Base-by-base conservation (phyloP, 2,329 filamentous ascomycete species). In the Teratosphaeriaceae sp. region DNA sequence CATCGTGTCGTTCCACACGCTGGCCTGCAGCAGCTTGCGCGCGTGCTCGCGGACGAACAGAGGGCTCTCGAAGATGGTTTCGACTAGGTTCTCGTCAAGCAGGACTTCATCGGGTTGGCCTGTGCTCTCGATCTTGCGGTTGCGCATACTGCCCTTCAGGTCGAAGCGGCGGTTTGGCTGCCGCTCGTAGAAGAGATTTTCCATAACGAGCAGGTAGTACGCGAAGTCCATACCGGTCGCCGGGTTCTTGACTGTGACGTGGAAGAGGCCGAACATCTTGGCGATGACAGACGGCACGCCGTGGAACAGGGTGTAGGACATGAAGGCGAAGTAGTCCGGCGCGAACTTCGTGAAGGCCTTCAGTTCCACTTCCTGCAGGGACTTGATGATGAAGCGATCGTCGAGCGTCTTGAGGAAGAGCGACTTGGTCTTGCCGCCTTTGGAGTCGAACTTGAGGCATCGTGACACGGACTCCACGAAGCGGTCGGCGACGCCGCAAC, bases 191-290 rank as follows among this genome's bases (percentile, higher is more conserved):
- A 98, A 98, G 13, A 98, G 70, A 54, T 98, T 98, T 67, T 98
- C 92, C 81, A 97, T 98, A 15, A 98, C 76, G 3, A 98, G 73
- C 41, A 98, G 75, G 64, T 94, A 94, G 65, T 90, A 87, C 61
- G 94, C 94, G 64, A 95, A 90, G 61, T 98, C 92, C 0, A 85
- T 85, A 38, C 88, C 89, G 0, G 89, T 96, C 15, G 79, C 74
- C 0, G 92, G 87, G 55, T 97, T 97, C 69, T 94, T 96, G 68
- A 98, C 95, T 52, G 90, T 85, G 38, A 98, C 85, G 57, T 97
- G 90, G 69, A 95, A 98, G 63, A 98, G 94, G 0, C 92, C 92
- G 42, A 98, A 79, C 92, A 98, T 98, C 70, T 98, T 98, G 22
- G 92, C 92, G 58, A 98, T 98, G 31, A 95, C 92, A 1, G 88